These are phyloP conservation scores for Boletus coccyginus DNA, from an alignment of 768 basidiomycete genomes.

Conservation along the genomic window DNA sequence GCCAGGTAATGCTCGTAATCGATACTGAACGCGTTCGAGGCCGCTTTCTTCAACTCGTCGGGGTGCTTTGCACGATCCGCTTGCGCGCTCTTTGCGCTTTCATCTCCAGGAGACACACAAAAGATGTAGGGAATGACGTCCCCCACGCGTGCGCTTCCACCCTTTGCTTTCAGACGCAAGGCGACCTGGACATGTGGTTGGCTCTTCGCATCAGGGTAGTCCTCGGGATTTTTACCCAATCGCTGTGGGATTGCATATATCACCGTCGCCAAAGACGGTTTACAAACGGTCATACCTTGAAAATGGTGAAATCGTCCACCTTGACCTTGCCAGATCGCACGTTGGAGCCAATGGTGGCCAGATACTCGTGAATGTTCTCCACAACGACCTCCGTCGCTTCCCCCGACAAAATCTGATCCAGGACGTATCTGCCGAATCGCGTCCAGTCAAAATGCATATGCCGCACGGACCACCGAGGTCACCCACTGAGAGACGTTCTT, in stretches of 20 bases:
- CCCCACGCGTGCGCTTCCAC: constrained; percentile 75
- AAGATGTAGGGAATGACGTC: constrained; percentile 98
- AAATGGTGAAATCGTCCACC: constrained; percentile 92
- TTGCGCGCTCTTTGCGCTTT: constrained; percentile 68
- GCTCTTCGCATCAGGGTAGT: constrained; percentile 92
- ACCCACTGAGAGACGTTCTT: constrained; percentile 91
- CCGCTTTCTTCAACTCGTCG: constrained; percentile 79
- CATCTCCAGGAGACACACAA: constrained; percentile 74
- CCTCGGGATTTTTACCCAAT: constrained; percentile 93
- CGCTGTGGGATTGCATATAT: constrained; percentile 48
- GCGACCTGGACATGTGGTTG: constrained; percentile 99
- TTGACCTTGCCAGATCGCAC: constrained; percentile 75
- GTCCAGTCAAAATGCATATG: constrained; percentile 1
- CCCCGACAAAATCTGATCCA: constrained; percentile 89
- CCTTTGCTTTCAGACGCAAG: constrained; percentile 81
- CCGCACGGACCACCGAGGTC: neutral
- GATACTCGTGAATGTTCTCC: constrained; percentile 89
- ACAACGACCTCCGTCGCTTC: constrained; percentile 88
- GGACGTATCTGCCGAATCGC: constrained; percentile 62
- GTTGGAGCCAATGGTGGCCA: constrained; percentile 70
- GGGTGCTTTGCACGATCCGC: constrained; percentile 93
- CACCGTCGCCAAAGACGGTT: neutral
- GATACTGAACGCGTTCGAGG: constrained; percentile 58
- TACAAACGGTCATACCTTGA: constrained; percentile 61
- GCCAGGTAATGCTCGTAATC: constrained; percentile 92